Conservation (phyloP, 2,329 filamentous ascomycete species). For the Coniochaeta sp. region DNA sequence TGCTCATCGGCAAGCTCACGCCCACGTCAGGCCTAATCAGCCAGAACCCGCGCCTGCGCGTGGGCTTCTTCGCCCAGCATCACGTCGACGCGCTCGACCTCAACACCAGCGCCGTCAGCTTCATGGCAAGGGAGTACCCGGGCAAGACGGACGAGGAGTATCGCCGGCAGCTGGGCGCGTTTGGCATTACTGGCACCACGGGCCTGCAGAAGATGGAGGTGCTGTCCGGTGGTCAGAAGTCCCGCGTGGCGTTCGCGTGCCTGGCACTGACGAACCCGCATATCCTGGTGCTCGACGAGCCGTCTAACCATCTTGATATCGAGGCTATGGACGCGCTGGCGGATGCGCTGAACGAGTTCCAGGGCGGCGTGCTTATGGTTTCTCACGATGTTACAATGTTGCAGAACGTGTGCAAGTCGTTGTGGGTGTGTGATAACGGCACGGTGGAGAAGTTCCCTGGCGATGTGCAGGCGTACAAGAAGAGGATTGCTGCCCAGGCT, state of each 20-base stretch:
- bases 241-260: conserved; percentile 96
- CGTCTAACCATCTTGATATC: conserved; percentile 97
- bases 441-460: conserved; percentile 95
- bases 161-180: conserved; percentile 85
- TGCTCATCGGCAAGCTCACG: conserved; percentile 82
- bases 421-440: conserved; percentile 95
- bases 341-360: conserved; percentile 74
- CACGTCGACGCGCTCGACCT: conserved; percentile 95
- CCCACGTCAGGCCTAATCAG: conserved; percentile 77
- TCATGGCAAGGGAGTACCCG: conserved; percentile 90
- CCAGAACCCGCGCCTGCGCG: conserved; percentile 76
- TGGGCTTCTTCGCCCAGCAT: conserved; percentile 98
- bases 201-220: conserved; percentile 93
- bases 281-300: conserved; percentile 95
- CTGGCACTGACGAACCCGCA: conserved; percentile 89
- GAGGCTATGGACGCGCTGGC: conserved; percentile 97
- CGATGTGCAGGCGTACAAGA: conserved; percentile 96
- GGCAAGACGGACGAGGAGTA: conserved; percentile 96
- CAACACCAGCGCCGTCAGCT: conserved; percentile 80
- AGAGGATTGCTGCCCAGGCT: conserved; percentile 84
- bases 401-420: conserved; percentile 85
- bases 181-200: conserved; percentile 86
- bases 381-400: conserved; percentile 99
- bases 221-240: conserved; percentile 95
- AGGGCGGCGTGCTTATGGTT: conserved; percentile 96